Conservation (phyloP, 2,329 filamentous ascomycete species). For the Aureobasidium vineae region DNA sequence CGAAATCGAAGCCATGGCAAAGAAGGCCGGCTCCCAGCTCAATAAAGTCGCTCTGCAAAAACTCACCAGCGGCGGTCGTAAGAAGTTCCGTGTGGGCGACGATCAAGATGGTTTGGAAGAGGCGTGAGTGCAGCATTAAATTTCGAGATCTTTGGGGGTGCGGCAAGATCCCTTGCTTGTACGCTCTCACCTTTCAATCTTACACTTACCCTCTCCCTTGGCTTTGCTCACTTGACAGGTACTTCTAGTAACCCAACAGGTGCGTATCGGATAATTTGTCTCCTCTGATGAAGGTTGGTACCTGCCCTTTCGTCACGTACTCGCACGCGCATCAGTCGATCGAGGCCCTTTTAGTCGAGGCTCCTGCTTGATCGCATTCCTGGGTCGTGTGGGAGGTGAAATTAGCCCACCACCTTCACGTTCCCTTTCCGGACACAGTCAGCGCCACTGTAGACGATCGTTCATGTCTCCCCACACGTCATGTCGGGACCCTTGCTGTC, state of each 20-base stretch:
- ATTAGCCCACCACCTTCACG: constrained; percentile 27
- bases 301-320: constrained; percentile 11
- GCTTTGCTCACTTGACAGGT: constrained; percentile 27
- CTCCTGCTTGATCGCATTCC: constrained; percentile 25
- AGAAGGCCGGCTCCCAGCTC: constrained; percentile 86
- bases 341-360: not conserved
- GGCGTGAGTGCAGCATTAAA: constrained; percentile 31
- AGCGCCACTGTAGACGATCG: not conserved
- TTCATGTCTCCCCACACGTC: constrained; percentile 14
- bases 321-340: constrained; percentile 11
- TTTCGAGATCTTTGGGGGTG: constrained; percentile 22
- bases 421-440: constrained; percentile 9
- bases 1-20: constrained; percentile 95
- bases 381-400: constrained; percentile 14
- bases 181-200: constrained; percentile 17
- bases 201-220: constrained; percentile 21
- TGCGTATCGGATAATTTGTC: not conserved
- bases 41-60: constrained; percentile 89
- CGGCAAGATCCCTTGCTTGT: constrained; percentile 26
- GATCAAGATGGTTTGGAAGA: constrained; percentile 55
- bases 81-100: constrained; percentile 81
- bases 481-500: constrained; percentile 26
- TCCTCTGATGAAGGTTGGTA: constrained; percentile 20
- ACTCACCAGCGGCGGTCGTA: constrained; percentile 77
- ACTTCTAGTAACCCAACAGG: constrained; percentile 7